phyloP scores from a whole-genome alignment of 2,329 filamentous ascomycete species.

The Ceratocystis huliohia region DNA sequence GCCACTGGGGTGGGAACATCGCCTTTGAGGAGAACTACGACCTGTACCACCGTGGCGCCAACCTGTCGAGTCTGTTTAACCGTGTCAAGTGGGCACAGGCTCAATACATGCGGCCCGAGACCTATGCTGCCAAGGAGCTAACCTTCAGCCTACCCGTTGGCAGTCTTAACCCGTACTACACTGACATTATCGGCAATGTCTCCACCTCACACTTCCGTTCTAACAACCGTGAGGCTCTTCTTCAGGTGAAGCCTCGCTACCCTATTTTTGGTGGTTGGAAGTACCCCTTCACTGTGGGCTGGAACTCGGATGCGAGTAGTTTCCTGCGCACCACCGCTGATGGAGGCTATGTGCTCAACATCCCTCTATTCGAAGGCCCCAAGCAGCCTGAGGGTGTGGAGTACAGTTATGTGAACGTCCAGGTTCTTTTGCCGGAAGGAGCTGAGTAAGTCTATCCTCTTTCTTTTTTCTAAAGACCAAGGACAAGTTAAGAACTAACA shows the following conservation, averaged over 20 bases:
- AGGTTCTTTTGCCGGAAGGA: conserved; percentile 81
- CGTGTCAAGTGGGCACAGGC: conserved; percentile 62
- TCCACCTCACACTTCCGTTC: conserved; percentile 81
- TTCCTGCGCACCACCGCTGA: conserved; percentile 57
- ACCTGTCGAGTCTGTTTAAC: conserved; percentile 59
- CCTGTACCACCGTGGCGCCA: conserved; percentile 74
- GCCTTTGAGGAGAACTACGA: conserved; percentile 91
- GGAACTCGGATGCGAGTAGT: conserved; percentile 73
- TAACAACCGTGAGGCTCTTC: conserved; percentile 61
- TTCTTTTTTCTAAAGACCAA: not conserved
- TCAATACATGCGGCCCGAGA: conserved; percentile 63
- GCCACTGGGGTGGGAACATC: conserved; percentile 94
- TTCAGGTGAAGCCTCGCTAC: conserved; percentile 88
- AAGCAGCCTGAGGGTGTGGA: conserved; percentile 74
- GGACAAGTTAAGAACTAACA: not conserved
- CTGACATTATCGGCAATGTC: conserved; percentile 91
- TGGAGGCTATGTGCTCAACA: conserved; percentile 70
- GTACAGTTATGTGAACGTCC: conserved; percentile 68
- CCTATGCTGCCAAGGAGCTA: conserved; percentile 68
- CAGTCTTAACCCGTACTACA: conserved; percentile 82
- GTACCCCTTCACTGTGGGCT: conserved; percentile 91
- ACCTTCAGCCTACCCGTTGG: conserved; percentile 67
- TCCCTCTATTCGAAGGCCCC: conserved; percentile 87
- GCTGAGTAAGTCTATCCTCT: conserved; percentile 50
- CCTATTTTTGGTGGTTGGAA: conserved; percentile 98